Percentiles rank a stretch among this genome's conserved stretches.
phyloP scores from a whole-genome alignment of 2,329 filamentous ascomycete genomes.

The Trichophyton schoenleinii region DNA sequence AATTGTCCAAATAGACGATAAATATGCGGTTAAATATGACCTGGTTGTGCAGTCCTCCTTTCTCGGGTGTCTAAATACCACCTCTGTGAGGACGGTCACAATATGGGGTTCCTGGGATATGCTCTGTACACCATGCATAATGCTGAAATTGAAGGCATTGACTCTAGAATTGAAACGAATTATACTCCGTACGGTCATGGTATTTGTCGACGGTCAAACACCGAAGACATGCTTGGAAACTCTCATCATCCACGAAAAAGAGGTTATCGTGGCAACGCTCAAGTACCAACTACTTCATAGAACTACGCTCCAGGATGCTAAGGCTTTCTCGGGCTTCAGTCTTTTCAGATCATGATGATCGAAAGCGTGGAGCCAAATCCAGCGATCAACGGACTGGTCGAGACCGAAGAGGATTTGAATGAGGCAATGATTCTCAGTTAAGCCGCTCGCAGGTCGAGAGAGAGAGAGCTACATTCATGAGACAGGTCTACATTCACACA shows the following conservation, averaged over 20 bases:
- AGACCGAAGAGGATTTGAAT: slow-evolving; percentile 18
- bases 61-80: slow-evolving; percentile 24
- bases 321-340: slow-evolving; percentile 18
- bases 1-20: slow-evolving; percentile 14
- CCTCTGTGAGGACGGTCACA: slow-evolving; percentile 18
- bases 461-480: slow-evolving; percentile 19
- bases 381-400: slow-evolving; percentile 20
- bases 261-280: slow-evolving; percentile 15
- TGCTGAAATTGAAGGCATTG: not conserved
- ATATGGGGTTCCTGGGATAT: slow-evolving; percentile 20
- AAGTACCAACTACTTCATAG: slow-evolving; percentile 13
- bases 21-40: slow-evolving; percentile 20
- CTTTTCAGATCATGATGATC: slow-evolving; percentile 20
- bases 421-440: slow-evolving; percentile 20
- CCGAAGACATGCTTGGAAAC: slow-evolving; percentile 16
- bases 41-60: slow-evolving; percentile 14
- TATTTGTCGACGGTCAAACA: slow-evolving; percentile 18
- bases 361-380: slow-evolving; percentile 17
- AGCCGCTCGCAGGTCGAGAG: slow-evolving; percentile 9
- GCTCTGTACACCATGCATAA: slow-evolving; percentile 19
- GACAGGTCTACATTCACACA: slow-evolving; percentile 20
- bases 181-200: slow-evolving; percentile 21
- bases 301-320: slow-evolving; percentile 20
- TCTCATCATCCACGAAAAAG: slow-evolving; percentile 16
- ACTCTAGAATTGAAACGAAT: slow-evolving; percentile 10